A percentile compares a stretch with the other conserved stretches of the same genome.
These are phyloP conservation scores for Pleurotus sapidus DNA, from an alignment of 768 basidiomycete genomes.

Conservation along the genomic window DNA sequence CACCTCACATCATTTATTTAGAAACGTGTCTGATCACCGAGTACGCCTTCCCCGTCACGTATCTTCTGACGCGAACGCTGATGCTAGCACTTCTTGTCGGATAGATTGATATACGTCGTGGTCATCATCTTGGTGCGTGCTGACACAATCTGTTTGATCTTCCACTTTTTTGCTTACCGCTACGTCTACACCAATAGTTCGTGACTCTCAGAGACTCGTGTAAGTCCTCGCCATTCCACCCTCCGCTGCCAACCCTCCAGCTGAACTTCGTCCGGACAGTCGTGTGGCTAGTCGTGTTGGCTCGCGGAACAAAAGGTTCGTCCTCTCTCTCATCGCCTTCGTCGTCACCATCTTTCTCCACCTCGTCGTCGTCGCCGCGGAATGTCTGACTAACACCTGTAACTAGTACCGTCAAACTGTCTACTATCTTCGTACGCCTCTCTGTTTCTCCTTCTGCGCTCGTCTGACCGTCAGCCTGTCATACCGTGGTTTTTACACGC, in stretches of 20 bases:
- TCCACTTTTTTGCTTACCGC: not conserved
- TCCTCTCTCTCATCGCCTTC: not conserved
- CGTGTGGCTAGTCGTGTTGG: not conserved
- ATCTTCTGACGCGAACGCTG: not conserved
- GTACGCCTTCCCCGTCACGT: not conserved
- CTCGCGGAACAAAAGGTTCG: not conserved
- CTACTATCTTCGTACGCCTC: conserved; percentile 1
- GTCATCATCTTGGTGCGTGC: not conserved
- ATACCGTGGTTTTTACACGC: no score
- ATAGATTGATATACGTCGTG: not conserved
- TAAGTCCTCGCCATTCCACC: not conserved
- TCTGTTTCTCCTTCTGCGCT: not conserved
- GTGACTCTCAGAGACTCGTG: not conserved
- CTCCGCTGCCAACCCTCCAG: not conserved
- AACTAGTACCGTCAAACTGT: conserved; percentile 4
- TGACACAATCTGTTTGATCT: no score
- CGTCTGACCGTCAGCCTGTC: no score
- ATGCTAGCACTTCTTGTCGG: not conserved
- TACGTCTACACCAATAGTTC: not conserved
- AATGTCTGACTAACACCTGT: not conserved
- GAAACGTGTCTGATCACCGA: conserved; percentile 6
- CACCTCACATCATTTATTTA: not conserved
- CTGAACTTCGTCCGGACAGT: not conserved
- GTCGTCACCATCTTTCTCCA: no score
- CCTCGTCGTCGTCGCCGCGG: not conserved